Base-by-base conservation (phyloP, 345 rosid genomes). In the Syzygium grande region DNA sequence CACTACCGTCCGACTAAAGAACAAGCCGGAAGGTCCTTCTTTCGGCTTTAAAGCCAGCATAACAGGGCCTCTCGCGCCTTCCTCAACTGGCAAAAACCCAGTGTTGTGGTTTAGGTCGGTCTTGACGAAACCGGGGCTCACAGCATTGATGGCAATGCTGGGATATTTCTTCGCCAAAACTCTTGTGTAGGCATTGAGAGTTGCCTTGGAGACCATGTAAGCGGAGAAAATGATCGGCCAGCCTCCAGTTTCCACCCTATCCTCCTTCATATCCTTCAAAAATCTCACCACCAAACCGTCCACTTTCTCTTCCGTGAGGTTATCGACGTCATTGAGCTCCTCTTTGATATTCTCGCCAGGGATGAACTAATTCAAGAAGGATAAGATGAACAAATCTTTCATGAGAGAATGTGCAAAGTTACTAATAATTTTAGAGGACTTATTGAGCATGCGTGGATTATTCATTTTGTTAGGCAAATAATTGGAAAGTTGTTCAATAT, bases 131-230 rank as follows among this genome's bases (percentile, higher is more conserved):
- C 88, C 88, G 7, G 88, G 88, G 65, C n/a, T n/a, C n/a, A n/a
- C n/a, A n/a, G n/a, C n/a, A n/a, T 90, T 90, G 30, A 89, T 84
- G 78, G 78, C 23, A 1, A 87, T 80, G 2, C 25, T 23, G 2
- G 87, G 86, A 34, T 61, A 38, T 38, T 87, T 55, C 43, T 85
- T 89, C 4, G 92, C 90, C 51, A 90, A 34, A 61, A 90, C 54
- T 46, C 91, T 53, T 21, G 92, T 89, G 77, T 87, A 90, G 52
- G 92, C 89, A 87, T 89, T 89, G 34, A 85, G 51, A 46, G 86
- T 49, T 30, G 87, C 89, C 84, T 88, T 90, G 29, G 91, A 90
- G 55, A 90, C 61, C 3, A 84, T 6, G 59, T 86, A 89, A n/a
- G 89, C 86, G 3, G 87, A 85, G 19, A 25, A 11, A 15, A 38